These are phyloP conservation scores for Epichloe brachyelytri DNA, from an alignment of 2,329 filamentous ascomycete species.

Conservation along the genomic window DNA sequence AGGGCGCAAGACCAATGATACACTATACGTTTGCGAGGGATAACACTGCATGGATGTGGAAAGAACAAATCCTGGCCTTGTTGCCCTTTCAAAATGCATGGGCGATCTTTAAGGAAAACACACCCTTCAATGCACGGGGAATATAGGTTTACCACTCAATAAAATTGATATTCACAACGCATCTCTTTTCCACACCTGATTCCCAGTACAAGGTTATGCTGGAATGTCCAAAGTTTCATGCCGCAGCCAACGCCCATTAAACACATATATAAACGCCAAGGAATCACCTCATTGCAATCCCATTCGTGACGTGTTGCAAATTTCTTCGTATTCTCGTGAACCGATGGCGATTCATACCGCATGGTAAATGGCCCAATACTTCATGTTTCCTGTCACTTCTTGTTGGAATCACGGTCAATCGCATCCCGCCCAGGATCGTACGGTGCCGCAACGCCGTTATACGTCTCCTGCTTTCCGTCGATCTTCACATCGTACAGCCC, in stretches of 20 bases:
- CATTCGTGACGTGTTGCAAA: background rate
- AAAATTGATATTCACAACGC: background rate
- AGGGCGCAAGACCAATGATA: background rate
- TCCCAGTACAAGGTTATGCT: background rate
- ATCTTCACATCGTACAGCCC: constrained; percentile 40
- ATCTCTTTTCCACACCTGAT: background rate
- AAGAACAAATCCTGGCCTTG: background rate
- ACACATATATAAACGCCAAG: background rate
- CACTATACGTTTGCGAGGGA: background rate
- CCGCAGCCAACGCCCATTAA: background rate
- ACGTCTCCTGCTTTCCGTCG: constrained; percentile 30
- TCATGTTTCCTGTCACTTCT: constrained; percentile 11
- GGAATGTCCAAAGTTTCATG: background rate
- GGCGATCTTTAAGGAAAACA: too few species aligned
- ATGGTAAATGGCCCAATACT: too few species aligned
- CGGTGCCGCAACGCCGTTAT: constrained; percentile 42
- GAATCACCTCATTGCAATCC: background rate
- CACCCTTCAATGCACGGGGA: too few species aligned
- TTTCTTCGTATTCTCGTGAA: background rate
- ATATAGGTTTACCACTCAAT: too few species aligned
- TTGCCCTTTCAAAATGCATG: background rate
- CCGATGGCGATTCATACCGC: background rate
- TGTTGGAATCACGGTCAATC: constrained; percentile 25
- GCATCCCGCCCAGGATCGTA: constrained; percentile 42
- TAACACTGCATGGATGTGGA: too few species aligned